Base-by-base conservation (phyloP, 164 flowering plant species). In the Aristolochia contorta region DNA sequence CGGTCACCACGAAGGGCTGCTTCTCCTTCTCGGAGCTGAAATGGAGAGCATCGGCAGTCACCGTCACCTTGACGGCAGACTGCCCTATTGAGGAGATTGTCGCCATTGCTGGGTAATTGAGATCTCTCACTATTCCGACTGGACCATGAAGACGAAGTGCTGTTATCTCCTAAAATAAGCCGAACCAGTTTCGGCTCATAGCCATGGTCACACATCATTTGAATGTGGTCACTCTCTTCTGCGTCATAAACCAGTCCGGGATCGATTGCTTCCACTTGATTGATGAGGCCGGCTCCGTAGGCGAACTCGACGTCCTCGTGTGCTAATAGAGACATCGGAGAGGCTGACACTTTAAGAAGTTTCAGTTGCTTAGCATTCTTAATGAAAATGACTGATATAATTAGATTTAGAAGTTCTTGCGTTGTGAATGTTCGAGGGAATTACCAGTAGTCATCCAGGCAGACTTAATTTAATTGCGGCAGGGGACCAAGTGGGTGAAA, bases 401-500 rank as follows among this genome's bases (percentile, higher is more conserved):
- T n/a, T n/a, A n/a, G n/a, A n/a, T n/a, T n/a, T n/a, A n/a, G n/a
- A n/a, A n/a, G n/a, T n/a, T n/a, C n/a, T n/a, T n/a, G n/a, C n/a
- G n/a, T n/a, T n/a, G n/a, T n/a, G n/a, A n/a, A n/a, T n/a, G n/a
- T n/a, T n/a, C n/a, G n/a, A n/a, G n/a, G n/a, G n/a, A n/a, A 41
- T 20, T 69, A 81, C 85, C 82, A 0, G 85, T 75, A 3, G 85
- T 81, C 80, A 81, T 78, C 2, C 78, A 69, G 41, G 82, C 80
- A 30, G 84, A 80, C 47, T 71, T 75, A 48, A 80, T 67, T 16
- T n/a, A n/a, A n/a, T n/a, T n/a, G 82, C 80, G 2, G 82, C 74
- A 53, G 83, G 80, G 37, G 83, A 77, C 86, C 82, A 82, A 62
- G 60, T 5, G 82, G 86, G 57, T 76, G 79, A 59, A 75, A 79